Evolutionary conservation across 805 yeast genomes (phyloP).

Genomic region (Kodamaea kaohsiungensis): DNA sequence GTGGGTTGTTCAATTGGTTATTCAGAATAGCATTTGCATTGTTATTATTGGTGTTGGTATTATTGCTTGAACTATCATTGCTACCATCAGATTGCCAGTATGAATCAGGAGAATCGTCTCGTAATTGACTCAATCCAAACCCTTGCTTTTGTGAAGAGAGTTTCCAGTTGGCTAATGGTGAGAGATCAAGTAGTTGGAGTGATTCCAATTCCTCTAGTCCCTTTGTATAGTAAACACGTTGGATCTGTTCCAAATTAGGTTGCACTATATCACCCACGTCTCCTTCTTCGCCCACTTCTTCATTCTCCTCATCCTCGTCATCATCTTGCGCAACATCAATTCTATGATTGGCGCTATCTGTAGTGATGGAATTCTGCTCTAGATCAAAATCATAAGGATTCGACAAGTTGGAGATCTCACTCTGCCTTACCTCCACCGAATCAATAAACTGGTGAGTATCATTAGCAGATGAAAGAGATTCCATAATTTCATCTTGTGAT

Average conservation of each 20-base stretch:
- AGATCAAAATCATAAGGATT: conserved; percentile 17
- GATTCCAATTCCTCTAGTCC: conserved; percentile 60
- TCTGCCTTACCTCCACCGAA: conserved; percentile 1
- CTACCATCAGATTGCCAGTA: conserved; percentile 96
- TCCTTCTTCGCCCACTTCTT: conserved; percentile 10
- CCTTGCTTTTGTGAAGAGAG: conserved; percentile 76
- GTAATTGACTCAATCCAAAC: conserved; percentile 65
- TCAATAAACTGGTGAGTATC: conserved; percentile 4
- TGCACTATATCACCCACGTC: conserved; percentile 19
- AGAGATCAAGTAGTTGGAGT: conserved; percentile 68
- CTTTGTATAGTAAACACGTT: conserved; percentile 37
- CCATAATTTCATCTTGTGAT: conserved; percentile 30
- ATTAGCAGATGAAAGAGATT: conserved; percentile 23
- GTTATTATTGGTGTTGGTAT: conserved; percentile 15
- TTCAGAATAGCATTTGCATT: conserved; percentile 26
- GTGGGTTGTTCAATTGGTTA: conserved; percentile 66
- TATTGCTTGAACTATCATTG: conserved; percentile 28
- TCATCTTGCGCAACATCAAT: conserved; percentile 4
- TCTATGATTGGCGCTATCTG: conserved; percentile 7
- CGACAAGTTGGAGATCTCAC: conserved; percentile 1
- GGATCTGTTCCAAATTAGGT: conserved; percentile 42
- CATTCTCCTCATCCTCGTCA: conserved; percentile 15
- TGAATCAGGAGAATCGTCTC: conserved; percentile 68
- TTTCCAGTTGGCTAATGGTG: conserved; percentile 81
- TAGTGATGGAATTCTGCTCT: conserved; percentile 11